A percentile compares a stretch with the other conserved stretches of the same genome.
Evolutionary conservation across 345 rosid genomes (phyloP).

Genomic region (Laguncularia racemosa): DNA sequence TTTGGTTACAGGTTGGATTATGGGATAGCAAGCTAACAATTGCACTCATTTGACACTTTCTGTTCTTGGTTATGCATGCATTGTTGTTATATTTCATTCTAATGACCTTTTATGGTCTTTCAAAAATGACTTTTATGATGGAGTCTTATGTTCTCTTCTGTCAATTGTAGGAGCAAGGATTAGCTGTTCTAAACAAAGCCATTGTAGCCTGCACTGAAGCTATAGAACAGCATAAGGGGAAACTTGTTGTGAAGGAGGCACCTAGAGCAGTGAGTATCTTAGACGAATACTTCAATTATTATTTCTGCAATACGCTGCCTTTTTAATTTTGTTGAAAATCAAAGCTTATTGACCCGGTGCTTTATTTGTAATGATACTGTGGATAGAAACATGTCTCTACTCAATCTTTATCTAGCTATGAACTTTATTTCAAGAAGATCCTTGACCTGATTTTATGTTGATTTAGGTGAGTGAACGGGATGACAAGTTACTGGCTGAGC

Average conservation of each 20-base stretch:
- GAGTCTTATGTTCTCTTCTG: conserved; percentile 1
- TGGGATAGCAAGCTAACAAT: too few relatives aligned
- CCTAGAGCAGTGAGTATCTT: conserved; percentile 82
- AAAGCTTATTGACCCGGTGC: too few relatives aligned
- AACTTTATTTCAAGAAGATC: neutral
- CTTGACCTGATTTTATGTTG: conserved; percentile 2
- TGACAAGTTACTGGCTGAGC: conserved; percentile 89
- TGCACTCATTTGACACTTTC: too few relatives aligned
- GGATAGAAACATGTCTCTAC: neutral
- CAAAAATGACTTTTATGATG: too few relatives aligned
- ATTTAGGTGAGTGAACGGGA: conserved; percentile 96
- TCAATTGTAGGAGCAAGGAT: conserved; percentile 80
- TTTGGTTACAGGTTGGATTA: too few relatives aligned
- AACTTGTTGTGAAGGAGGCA: conserved; percentile 73
- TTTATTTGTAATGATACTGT: neutral
- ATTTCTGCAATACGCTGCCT: conserved; percentile 1
- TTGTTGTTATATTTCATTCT: too few relatives aligned
- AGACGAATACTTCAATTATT: neutral
- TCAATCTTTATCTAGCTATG: neutral
- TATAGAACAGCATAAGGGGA: conserved; percentile 82
- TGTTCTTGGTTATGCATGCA: too few relatives aligned
- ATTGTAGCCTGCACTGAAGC: conserved; percentile 72
- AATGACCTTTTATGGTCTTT: too few relatives aligned
- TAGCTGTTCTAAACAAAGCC: conserved; percentile 66
- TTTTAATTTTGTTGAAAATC: too few relatives aligned